These are phyloP conservation scores for Alternaria ethzedia DNA, from an alignment of 2,329 filamentous ascomycete species.

Conservation along the genomic window DNA sequence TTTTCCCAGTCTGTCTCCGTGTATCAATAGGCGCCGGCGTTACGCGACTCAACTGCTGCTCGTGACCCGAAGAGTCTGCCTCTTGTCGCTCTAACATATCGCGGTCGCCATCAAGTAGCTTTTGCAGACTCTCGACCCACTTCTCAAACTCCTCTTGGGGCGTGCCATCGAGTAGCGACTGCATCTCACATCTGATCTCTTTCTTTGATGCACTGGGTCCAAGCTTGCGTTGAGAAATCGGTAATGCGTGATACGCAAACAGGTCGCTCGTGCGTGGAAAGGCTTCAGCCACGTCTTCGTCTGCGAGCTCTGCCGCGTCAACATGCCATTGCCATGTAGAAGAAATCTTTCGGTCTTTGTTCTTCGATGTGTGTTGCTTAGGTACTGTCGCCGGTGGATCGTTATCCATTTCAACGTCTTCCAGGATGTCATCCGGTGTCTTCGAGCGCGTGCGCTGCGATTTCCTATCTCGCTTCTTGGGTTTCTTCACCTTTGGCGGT, in stretches of 20 bases:
- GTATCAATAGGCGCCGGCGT: slow-evolving; percentile 13
- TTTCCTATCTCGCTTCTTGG: too few species aligned
- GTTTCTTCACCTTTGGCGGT: not conserved
- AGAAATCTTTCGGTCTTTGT: slow-evolving; percentile 22
- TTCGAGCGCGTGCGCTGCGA: too few species aligned
- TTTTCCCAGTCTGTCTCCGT: too few species aligned
- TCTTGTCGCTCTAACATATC: slow-evolving; percentile 23
- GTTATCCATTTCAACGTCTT: too few species aligned
- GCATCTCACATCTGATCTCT: slow-evolving; percentile 18
- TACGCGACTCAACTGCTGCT: not conserved
- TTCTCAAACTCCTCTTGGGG: slow-evolving; percentile 8
- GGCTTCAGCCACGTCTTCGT: too few species aligned
- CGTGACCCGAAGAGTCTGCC: not conserved
- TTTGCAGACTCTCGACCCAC: slow-evolving; percentile 26
- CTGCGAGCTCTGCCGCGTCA: not conserved
- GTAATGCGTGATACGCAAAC: slow-evolving; percentile 35
- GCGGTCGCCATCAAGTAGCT: slow-evolving; percentile 24
- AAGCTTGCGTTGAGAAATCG: slow-evolving; percentile 16
- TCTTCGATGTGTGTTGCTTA: not conserved
- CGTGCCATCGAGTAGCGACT: slow-evolving; percentile 14
- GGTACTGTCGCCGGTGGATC: not conserved
- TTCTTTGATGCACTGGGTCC: slow-evolving; percentile 13
- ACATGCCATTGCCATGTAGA: slow-evolving; percentile 31
- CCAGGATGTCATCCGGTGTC: too few species aligned
- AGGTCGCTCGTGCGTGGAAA: slow-evolving; percentile 28